A percentile compares a stretch with the other conserved stretches of the same genome.
Evolutionary conservation across 345 rosid species (phyloP).

Genomic region (Camelina laxa): DNA sequence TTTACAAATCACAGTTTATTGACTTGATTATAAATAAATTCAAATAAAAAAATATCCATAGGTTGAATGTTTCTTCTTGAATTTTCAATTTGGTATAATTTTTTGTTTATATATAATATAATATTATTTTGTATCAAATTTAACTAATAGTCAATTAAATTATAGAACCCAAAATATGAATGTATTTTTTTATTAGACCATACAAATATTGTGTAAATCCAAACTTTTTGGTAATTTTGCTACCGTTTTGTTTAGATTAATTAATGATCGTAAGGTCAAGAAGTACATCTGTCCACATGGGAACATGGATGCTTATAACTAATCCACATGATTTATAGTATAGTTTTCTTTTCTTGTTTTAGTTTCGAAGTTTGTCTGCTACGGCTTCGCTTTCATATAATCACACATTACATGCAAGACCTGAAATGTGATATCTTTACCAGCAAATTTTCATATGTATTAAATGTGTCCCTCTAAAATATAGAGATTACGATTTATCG

Average conservation of each 20-base stretch:
- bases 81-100: too few species aligned
- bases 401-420: constrained; percentile 12
- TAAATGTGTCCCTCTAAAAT: too few species aligned
- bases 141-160: not conserved
- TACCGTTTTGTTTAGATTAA: not conserved
- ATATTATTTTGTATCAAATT: not conserved
- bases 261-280: constrained; percentile 19
- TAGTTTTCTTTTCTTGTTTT: too few species aligned
- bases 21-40: not conserved
- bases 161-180: not conserved
- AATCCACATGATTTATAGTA: constrained; percentile 23
- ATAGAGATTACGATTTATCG: too few species aligned
- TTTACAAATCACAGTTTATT: not conserved
- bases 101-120: too few species aligned
- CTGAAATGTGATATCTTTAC: not conserved
- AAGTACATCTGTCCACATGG: constrained; percentile 39
- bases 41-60: too few species aligned
- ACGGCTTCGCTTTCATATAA: constrained; percentile 10
- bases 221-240: not conserved
- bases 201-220: not conserved
- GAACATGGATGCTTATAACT: constrained; percentile 29
- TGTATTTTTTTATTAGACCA: not conserved
- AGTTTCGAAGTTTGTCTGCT: not conserved
- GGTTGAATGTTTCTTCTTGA: not conserved
- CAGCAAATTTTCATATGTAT: constrained; percentile 10